These are phyloP conservation scores for Candida orba DNA, from an alignment of 805 yeast genomes.

Conservation along the genomic window DNA sequence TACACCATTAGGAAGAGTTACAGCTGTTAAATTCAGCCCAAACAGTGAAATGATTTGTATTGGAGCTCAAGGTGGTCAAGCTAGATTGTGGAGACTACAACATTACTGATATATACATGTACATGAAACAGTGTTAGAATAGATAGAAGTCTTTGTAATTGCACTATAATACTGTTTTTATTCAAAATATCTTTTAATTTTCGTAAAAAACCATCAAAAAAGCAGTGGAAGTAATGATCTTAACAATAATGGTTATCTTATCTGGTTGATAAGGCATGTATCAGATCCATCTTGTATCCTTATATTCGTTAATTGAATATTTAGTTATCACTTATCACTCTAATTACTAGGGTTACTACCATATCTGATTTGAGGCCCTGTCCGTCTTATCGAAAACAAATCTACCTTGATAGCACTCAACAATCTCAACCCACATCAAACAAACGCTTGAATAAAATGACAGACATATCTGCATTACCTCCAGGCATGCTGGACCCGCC, in stretches of 20 bases:
- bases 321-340: too few relatives aligned
- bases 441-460: not conserved
- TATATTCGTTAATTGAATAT: too few relatives aligned
- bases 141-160: too few relatives aligned
- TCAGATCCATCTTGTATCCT: too few relatives aligned
- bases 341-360: too few relatives aligned
- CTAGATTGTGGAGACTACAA: conserved; percentile 80
- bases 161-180: too few relatives aligned
- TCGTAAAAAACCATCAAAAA: too few relatives aligned
- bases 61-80: conserved; percentile 88
- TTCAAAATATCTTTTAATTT: too few relatives aligned
- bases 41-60: conserved; percentile 76
- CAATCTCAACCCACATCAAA: not conserved
- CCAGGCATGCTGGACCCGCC: not conserved
- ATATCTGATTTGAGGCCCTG: not conserved
- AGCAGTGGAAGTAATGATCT: too few relatives aligned
- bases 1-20: conserved; percentile 93
- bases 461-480: not conserved
- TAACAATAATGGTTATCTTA: too few relatives aligned
- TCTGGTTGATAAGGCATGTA: too few relatives aligned
- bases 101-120: conserved; percentile 53
- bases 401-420: not conserved
- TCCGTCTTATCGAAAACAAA: not conserved
- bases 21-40: conserved; percentile 72
- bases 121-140: too few relatives aligned